Conservation (phyloP, 2,329 filamentous ascomycete species). For the Tolypocladium album region DNA sequence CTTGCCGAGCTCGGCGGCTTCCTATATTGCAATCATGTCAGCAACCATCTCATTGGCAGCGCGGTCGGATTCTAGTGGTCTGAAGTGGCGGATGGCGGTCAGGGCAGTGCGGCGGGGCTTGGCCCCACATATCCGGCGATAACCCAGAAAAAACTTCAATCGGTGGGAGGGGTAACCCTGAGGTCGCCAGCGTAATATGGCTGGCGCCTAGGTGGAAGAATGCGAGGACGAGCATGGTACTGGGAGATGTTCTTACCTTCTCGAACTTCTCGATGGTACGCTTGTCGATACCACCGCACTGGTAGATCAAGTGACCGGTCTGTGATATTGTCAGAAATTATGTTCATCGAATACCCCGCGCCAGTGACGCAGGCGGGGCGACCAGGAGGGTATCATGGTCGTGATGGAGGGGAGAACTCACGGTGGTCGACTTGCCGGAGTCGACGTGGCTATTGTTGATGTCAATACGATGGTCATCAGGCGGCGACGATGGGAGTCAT, state of each 20-base stretch:
- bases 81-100: not conserved
- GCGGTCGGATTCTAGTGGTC: not conserved
- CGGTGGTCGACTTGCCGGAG: slow-evolving; percentile 97
- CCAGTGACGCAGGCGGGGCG: slow-evolving; percentile 7
- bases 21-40: slow-evolving; percentile 39
- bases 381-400: slow-evolving; percentile 5
- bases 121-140: not conserved
- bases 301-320: slow-evolving; percentile 96
- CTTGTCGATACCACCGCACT: slow-evolving; percentile 99
- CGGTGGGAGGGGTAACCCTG: not conserved
- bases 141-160: not conserved
- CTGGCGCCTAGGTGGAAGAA: not conserved
- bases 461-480: no score
- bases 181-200: not conserved
- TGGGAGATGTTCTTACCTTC: slow-evolving; percentile 59
- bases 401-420: slow-evolving; percentile 52
- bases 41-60: slow-evolving; percentile 3
- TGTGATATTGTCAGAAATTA: slow-evolving; percentile 19
- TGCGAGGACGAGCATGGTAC: not conserved
- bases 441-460: slow-evolving; percentile 99
- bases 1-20: slow-evolving; percentile 98
- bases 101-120: slow-evolving; percentile 6
- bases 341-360: slow-evolving; percentile 2
- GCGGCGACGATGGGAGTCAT: no score
- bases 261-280: slow-evolving; percentile 99